A percentile compares a stretch with the other conserved stretches of the same genome.
Evolutionary conservation across 176 grass and related monocot genomes (phyloP).

Genomic region (maize (Zea mays)): Zm-B73-REFERENCE-NAM-5.0 NC_050105.1:13590001-13590500

Average conservation of each 20-base stretch:
- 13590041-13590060: slow-evolving; percentile 85
- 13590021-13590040: slow-evolving; percentile 60
- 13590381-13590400: slow-evolving; percentile 98
- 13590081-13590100: slow-evolving; percentile 76
- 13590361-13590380: slow-evolving; percentile 89
- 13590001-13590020: slow-evolving; percentile 23
- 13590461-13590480: slow-evolving; percentile 28
- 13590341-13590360: slow-evolving; percentile 85
- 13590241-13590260: neutral
- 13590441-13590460: slow-evolving; percentile 97
- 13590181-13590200: slow-evolving; percentile 1
- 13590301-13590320: slow-evolving; percentile 30
- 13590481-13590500: slow-evolving; percentile 12
- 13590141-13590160: slow-evolving; percentile 19
- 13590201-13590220: slow-evolving; percentile 8
- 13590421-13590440: slow-evolving; percentile 92
- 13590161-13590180: neutral
- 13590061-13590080: slow-evolving; percentile 76
- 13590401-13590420: slow-evolving; percentile 94
- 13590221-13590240: slow-evolving; percentile 15
- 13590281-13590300: slow-evolving; percentile 9
- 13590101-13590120: slow-evolving; percentile 87
- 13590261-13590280: neutral
- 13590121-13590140: slow-evolving; percentile 95
- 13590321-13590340: slow-evolving; percentile 49